Percentiles rank a stretch among this genome's conserved stretches.
Conservation (phyloP, 2,329 filamentous ascomycete species). For the Emmonsiellopsis sp. region DNA sequence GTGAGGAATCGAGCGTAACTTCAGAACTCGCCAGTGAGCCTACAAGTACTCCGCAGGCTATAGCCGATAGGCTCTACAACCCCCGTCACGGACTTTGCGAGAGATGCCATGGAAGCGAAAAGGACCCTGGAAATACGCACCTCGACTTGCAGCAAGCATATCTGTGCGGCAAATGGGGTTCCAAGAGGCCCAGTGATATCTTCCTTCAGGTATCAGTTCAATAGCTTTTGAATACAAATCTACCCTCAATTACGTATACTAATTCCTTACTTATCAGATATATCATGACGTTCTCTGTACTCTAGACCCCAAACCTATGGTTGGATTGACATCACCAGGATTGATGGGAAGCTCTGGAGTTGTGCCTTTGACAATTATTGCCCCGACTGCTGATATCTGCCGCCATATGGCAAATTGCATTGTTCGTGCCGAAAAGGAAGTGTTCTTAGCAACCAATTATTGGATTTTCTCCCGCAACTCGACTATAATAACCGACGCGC, state of each 20-base stretch:
- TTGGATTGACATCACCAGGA: constrained; percentile 46
- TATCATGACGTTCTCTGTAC: constrained; percentile 54
- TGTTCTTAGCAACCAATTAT: constrained; percentile 66
- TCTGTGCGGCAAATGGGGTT: constrained; percentile 59
- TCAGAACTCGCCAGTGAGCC: constrained; percentile 48
- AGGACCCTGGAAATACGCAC: background rate
- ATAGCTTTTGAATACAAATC: background rate
- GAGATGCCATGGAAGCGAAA: background rate
- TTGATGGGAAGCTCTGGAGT: constrained; percentile 54
- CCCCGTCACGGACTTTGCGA: constrained; percentile 11
- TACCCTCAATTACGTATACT: constrained; percentile 1
- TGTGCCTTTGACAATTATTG: constrained; percentile 60
- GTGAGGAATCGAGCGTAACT: constrained; percentile 46
- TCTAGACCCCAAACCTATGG: constrained; percentile 30
- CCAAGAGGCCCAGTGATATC: constrained; percentile 52
- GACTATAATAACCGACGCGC: constrained; percentile 55
- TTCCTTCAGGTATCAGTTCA: constrained; percentile 47
- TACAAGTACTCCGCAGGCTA: constrained; percentile 41
- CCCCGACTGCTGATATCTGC: constrained; percentile 59
- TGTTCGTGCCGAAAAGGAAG: constrained; percentile 59
- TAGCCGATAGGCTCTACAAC: constrained; percentile 49
- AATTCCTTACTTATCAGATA: constrained; percentile 32
- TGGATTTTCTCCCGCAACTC: constrained; percentile 64
- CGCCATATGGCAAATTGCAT: constrained; percentile 71
- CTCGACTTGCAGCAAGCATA: constrained; percentile 44